Evolutionary conservation across 2,329 filamentous ascomycete genomes (phyloP), one percentile per base, ranked within the genome.

Genomic region (Colletotrichum gigasporum): DNA sequence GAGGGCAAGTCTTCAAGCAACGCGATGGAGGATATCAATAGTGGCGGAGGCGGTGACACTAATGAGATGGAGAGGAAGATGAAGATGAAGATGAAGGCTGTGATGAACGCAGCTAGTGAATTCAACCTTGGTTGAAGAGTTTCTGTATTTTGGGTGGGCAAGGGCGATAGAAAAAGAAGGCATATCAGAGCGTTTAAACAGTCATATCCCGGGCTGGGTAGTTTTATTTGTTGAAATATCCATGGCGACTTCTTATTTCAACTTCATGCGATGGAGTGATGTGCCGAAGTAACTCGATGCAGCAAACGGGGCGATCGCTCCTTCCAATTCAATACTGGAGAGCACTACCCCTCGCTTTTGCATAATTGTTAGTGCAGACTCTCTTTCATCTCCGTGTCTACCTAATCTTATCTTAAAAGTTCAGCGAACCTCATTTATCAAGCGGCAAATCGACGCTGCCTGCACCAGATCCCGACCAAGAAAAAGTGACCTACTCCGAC

Each of bases 51-150:
- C 5, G 75, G 73, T 24, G 75, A 78, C 70, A 77, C 74, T 37
- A 79, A 74, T 57, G 76, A 74, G 84, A 87, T 73, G 85, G 88
- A 87, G 67, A 87, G 82, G 75, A 87, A 84, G 76, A 90, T 87
- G 86, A 80, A 88, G 79, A 85, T 85, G 79, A 89, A 87, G 78
- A 87, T 88, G 74, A 81, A 82, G 76, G 78, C 82, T 63, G 80
- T 83, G 70, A 85, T 85, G 78, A 79, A 82, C 69, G 82, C 81
- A 64, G 85, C 87, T 18, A 83, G 83, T 68, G 89, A 91, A 78
- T 91, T 91, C 72, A 91, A 91, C 73, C 85, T 91, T 73, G 88
- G 88, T 14, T 90, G 41, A 78, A 58, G 57, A 48, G 53, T 60
- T 51, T 18, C 6, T 42, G 39, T 3, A 24, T 30, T 10, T 28